Base-by-base conservation (phyloP, 176 grass and related monocot genomes). In the Metroxylon sagu region DNA sequence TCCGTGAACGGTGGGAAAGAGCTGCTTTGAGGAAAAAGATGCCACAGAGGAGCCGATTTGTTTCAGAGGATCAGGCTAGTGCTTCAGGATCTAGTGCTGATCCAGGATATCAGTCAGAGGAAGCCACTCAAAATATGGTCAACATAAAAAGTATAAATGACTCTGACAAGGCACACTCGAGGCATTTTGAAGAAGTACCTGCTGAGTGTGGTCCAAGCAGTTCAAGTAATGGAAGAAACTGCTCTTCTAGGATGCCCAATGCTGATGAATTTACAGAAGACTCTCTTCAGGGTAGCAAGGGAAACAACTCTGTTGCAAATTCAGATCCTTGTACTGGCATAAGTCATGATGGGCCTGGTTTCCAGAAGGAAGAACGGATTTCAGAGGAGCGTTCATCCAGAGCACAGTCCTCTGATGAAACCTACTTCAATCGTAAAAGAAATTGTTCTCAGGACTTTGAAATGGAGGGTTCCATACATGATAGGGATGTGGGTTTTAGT, bases 1-100 rank as follows among this genome's bases (percentile, higher is more conserved):
- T 83, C 15, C 84, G 87, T 15, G 67, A 82, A 69, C 19, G 54
- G 62, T 97, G 87, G 93, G 87, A 97, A 82, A 79, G 50, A 4
- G 87, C 92, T 69, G 75, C 84, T 71, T 84, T 57, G 12, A 97
- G 59, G 18, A 97, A 71, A 63, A 73, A 60, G 25, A 64, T 25
- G 18, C 60, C 63, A 66, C 64, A 62, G 16, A 59, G 19, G 19
- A 49, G 28, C 51, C 70, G n/a, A 25, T n/a, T 69, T 26, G 3
- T 23, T 14, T 74, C 48, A 26, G 57, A 67, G 52, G 69, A 57
- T 71, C 48, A 54, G 52, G 19, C 43, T 65, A 78, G 53, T 76
- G 66, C 61, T 60, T 85, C 64, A 1, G 0, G 71, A 53, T 85
- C 85, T 30, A 65, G 57, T 61, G 53, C 57, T 18, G 74, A 74